These are phyloP conservation scores for Penicillium goetzii DNA, from an alignment of 495 filamentous ascomycete species.

Conservation along the genomic window DNA sequence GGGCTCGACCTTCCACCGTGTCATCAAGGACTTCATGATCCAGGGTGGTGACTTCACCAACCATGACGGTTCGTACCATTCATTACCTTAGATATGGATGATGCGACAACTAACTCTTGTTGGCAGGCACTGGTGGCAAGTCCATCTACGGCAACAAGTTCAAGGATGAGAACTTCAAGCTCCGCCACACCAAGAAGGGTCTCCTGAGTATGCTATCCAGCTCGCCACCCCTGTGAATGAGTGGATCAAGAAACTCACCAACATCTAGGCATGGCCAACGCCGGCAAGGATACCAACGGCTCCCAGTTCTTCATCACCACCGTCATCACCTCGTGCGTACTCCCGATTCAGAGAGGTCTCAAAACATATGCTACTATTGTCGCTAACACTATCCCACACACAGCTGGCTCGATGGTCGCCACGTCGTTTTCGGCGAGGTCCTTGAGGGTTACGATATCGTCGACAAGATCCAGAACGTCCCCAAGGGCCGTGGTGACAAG, in stretches of 20 bases:
- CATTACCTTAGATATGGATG: background rate
- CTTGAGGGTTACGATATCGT: conserved; percentile 92
- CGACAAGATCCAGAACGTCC: conserved; percentile 79
- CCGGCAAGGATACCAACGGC: conserved; percentile 96
- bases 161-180: conserved; percentile 99
- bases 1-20: conserved; percentile 95
- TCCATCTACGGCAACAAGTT: conserved; percentile 97
- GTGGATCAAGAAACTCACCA: conserved; percentile 37
- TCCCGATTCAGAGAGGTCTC: background rate
- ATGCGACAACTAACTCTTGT: conserved; percentile 19
- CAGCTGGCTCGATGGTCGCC: conserved; percentile 86
- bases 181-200: conserved; percentile 77
- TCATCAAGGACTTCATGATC: conserved; percentile 99
- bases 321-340: conserved; percentile 72
- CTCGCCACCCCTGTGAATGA: background rate
- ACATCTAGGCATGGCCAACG: conserved; percentile 88
- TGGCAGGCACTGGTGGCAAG: conserved; percentile 85
- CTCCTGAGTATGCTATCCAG: conserved; percentile 54
- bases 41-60: conserved; percentile 99
- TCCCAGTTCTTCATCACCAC: conserved; percentile 99
- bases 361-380: background rate
- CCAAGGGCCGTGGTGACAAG: conserved; percentile 73
- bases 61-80: conserved; percentile 64
- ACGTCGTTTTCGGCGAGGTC: conserved; percentile 92
- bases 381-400: background rate